These are phyloP conservation scores for Fusarium vanettenii DNA, from an alignment of 2,329 filamentous ascomycete genomes.

Conservation along the genomic window DNA sequence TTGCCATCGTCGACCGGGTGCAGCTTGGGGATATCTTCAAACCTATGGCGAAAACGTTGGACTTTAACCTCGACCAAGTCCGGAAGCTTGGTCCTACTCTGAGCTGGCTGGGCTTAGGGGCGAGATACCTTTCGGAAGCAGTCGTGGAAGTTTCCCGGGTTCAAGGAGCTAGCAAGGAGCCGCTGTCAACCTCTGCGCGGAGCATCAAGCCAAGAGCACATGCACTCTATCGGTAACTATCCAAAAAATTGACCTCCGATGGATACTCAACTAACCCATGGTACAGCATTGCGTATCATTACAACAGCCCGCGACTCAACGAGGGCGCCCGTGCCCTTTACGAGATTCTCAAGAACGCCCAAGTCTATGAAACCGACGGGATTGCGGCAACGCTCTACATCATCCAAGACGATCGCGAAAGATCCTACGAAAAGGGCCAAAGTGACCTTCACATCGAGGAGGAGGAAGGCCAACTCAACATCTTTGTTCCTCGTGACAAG, in stretches of 20 bases:
- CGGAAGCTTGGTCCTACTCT: not conserved
- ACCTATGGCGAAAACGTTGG: not conserved
- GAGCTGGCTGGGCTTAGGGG: not conserved
- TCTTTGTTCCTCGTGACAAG: conserved; percentile 5
- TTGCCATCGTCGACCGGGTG: not conserved
- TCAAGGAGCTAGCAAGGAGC: not conserved
- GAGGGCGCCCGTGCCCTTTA: not conserved
- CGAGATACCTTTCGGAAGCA: not conserved
- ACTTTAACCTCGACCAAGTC: not conserved
- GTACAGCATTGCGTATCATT: conserved; percentile 6
- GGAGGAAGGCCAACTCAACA: not conserved
- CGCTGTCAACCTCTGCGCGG: not conserved
- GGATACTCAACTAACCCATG: not conserved
- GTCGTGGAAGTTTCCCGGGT: not conserved
- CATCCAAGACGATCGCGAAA: not conserved
- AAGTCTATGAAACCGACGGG: conserved; percentile 10
- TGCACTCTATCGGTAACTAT: not conserved
- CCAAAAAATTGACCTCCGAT: too few species aligned
- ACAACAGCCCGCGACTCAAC: not conserved
- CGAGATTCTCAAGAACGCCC: not conserved
- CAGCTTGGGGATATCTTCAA: not conserved
- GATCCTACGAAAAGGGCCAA: not conserved
- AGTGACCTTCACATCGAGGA: conserved; percentile 8
- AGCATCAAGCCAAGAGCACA: not conserved
- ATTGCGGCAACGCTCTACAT: not conserved